Percentiles rank a stretch among this genome's conserved stretches.
These are phyloP conservation scores for Cryptococcus neoformans DNA, from an alignment of 1,284 basidiomycete species.

Conservation along the genomic window DNA sequence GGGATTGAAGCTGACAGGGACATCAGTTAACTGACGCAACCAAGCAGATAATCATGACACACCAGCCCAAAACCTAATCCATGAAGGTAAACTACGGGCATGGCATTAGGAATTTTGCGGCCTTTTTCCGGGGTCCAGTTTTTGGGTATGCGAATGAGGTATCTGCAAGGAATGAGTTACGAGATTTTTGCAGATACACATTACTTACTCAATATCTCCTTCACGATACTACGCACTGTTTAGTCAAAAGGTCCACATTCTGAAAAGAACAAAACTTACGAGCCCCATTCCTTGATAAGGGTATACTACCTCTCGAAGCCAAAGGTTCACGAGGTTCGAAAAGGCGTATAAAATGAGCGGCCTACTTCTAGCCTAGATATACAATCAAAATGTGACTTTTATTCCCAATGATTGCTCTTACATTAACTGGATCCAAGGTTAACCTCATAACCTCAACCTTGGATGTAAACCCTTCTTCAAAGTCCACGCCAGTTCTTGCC, in stretches of 20 bases:
- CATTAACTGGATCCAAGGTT: slow-evolving; percentile 72
- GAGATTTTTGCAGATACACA: background rate
- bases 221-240: slow-evolving; percentile 27
- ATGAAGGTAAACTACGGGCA: slow-evolving; percentile 79
- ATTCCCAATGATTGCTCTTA: slow-evolving; percentile 46
- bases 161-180: slow-evolving; percentile 52
- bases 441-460: slow-evolving; percentile 62
- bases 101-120: slow-evolving; percentile 45
- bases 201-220: slow-evolving; percentile 50
- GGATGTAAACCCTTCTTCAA: slow-evolving; percentile 63
- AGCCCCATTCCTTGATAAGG: slow-evolving; percentile 32
- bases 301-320: slow-evolving; percentile 28
- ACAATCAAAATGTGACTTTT: background rate
- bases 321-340: slow-evolving; percentile 57
- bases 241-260: slow-evolving; percentile 4
- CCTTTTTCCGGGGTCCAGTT: slow-evolving; percentile 58
- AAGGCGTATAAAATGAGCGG: slow-evolving; percentile 70
- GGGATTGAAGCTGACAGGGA: slow-evolving; percentile 52
- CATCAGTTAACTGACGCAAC: background rate
- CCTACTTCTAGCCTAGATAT: slow-evolving; percentile 50
- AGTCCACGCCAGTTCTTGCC: slow-evolving; percentile 64
- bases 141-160: slow-evolving; percentile 66
- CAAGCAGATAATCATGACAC: background rate
- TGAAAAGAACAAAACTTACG: slow-evolving; percentile 7
- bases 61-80: slow-evolving; percentile 76